These are phyloP conservation scores for Exophiala calicioides DNA, from an alignment of 2,329 filamentous ascomycete species.

Conservation along the genomic window DNA sequence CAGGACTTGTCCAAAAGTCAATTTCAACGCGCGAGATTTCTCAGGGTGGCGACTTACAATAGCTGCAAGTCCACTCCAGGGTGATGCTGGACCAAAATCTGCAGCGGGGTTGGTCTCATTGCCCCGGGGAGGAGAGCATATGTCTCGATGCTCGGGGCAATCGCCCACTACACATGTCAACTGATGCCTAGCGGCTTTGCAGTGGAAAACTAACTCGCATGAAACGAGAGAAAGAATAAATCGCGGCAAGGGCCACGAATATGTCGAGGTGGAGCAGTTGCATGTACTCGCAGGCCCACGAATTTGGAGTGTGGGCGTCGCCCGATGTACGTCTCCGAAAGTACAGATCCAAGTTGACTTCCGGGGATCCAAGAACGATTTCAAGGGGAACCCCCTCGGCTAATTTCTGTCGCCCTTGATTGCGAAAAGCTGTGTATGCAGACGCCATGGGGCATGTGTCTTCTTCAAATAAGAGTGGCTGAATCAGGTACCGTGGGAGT, in stretches of 20 bases:
- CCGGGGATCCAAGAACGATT: conserved; percentile 3
- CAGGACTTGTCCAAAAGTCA: conserved; percentile 3
- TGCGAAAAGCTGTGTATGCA: conserved; percentile 15
- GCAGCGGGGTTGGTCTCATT: conserved; percentile 16
- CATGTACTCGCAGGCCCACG: conserved; percentile 19
- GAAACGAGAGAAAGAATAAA: conserved; percentile 14
- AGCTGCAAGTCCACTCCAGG: conserved; percentile 14
- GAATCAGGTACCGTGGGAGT: conserved; percentile 12
- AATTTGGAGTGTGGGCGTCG: conserved; percentile 13
- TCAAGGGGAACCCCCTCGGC: conserved; percentile 10
- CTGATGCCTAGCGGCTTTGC: not conserved
- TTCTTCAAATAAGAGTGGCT: conserved; percentile 14
- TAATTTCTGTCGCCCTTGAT: conserved; percentile 14
- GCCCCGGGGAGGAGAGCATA: conserved; percentile 15
- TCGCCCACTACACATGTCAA: conserved; percentile 10
- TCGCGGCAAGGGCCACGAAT: conserved; percentile 8
- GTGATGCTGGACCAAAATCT: conserved; percentile 14
- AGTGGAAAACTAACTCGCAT: conserved; percentile 16
- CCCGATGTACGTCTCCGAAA: conserved; percentile 7
- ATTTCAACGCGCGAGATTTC: not conserved
- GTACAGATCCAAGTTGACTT: conserved; percentile 9
- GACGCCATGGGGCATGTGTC: conserved; percentile 15
- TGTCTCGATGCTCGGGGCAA: conserved; percentile 12
- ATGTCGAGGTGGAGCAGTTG: conserved; percentile 14
- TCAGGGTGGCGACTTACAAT: conserved; percentile 6